Evolutionary conservation across 352 stramenopile species (phyloP).

Genomic region (Phytophthora syringae): DNA sequence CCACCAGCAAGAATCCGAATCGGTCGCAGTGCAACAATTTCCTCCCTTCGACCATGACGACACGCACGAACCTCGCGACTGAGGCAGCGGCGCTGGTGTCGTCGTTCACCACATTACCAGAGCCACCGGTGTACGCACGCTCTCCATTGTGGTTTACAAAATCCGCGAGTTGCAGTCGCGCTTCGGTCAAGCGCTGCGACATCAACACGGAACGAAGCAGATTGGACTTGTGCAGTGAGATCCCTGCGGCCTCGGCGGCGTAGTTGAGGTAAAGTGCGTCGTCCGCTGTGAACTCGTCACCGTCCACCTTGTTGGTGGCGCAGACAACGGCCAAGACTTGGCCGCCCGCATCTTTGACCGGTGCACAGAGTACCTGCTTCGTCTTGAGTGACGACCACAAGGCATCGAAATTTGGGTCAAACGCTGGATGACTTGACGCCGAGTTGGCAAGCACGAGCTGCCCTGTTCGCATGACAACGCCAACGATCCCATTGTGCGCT

Average conservation of each 20-base stretch:
- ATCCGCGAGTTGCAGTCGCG: constrained; percentile 61
- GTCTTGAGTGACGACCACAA: constrained; percentile 57
- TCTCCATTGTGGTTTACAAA: constrained; percentile 59
- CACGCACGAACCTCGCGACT: constrained; percentile 57
- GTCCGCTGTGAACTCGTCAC: constrained; percentile 68
- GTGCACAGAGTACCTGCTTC: constrained; percentile 63
- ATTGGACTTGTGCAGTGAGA: constrained; percentile 77
- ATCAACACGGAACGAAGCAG: constrained; percentile 69
- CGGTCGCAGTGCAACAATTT: constrained; percentile 66
- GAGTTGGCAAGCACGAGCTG: constrained; percentile 73
- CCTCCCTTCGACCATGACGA: constrained; percentile 64
- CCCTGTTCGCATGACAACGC: constrained; percentile 66
- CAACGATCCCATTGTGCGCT: constrained; percentile 75
- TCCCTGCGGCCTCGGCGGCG: constrained; percentile 68
- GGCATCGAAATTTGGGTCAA: constrained; percentile 66
- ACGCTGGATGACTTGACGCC: constrained; percentile 55
- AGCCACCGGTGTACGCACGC: constrained; percentile 27
- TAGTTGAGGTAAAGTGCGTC: constrained; percentile 82
- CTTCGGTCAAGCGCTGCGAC: constrained; percentile 70
- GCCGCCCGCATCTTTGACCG: constrained; percentile 60
- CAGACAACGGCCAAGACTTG: constrained; percentile 67
- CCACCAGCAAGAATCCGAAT: constrained; percentile 68
- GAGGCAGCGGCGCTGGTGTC: constrained; percentile 54
- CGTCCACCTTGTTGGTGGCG: constrained; percentile 76
- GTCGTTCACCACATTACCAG: constrained; percentile 35